Base-by-base conservation (phyloP, 352 stramenopile species). In the Phytophthora lateralis region DNA sequence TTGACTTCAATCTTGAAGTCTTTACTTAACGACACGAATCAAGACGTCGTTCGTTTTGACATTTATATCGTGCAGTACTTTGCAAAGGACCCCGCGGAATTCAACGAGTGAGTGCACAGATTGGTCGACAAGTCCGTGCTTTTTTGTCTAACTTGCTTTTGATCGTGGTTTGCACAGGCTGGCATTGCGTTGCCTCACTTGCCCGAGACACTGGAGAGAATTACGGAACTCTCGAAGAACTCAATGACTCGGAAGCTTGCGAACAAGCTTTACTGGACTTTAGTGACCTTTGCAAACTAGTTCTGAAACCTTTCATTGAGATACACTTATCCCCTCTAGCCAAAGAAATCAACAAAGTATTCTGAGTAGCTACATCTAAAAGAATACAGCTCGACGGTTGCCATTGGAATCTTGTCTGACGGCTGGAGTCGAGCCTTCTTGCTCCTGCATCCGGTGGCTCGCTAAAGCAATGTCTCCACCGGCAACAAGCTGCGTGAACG, bases 401-500 rank as follows among this genome's bases (percentile, higher is more conserved):
- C 64, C 64, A 49, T 60, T 69, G 6, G 54, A 73, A 35, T 69
- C 49, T 38, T 66, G 53, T 29, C 58, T 35, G 39, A 63, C 58
- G 42, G 49, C 42, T 11, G 43, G 44, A 42, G 38, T 49, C 21
- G 34, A 30, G 11, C 47, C 44, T 41, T 72, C 57, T 27, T 71
- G 50, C 44, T 73, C 68, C 20, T 76, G 57, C 21, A 76, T 44
- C 26, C 57, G 48, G 38, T 70, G 27, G 20, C 56, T 60, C 15
- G 50, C 66, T 21, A 65, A 18, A 18, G 56, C 38, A 59, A 81
- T 79, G 43, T 81, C 72, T 55, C 67, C 69, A 20, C 71, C 75
- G 6, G 73, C 78, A 44, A 94, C 85, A 47, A 90, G 76, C 29
- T 85, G 73, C 29, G 85, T 82, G 58, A 94, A 91, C 32, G 80